These are phyloP conservation scores for Aspergillus luchuensis DNA, from an alignment of 2,329 filamentous ascomycete genomes.

Conservation along the genomic window DNA sequence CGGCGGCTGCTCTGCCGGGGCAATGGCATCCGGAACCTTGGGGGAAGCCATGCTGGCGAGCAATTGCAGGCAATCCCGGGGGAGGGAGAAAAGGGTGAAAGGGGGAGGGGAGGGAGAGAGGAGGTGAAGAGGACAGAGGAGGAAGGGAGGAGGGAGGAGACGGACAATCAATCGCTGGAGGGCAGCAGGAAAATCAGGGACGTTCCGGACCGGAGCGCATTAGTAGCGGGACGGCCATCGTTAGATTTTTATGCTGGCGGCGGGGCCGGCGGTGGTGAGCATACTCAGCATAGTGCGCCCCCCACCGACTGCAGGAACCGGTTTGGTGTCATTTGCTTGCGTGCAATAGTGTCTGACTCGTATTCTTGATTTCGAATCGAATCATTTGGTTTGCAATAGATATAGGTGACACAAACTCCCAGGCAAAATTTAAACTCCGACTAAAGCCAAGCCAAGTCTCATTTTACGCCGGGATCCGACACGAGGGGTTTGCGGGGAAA, in stretches of 20 bases:
- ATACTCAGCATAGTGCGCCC: neutral
- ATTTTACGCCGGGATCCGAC: neutral
- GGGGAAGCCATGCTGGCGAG: constrained; percentile 29
- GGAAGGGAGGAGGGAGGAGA: neutral
- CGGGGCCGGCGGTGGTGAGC: constrained; percentile 3
- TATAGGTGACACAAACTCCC: neutral
- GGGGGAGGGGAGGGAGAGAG: neutral
- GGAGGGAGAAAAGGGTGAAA: neutral
- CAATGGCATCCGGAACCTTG: constrained; percentile 34
- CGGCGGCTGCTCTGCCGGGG: constrained; percentile 22
- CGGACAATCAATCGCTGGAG: neutral
- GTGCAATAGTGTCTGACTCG: neutral
- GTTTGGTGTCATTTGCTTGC: neutral
- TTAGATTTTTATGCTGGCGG: constrained; percentile 11
- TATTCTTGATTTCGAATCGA: neutral
- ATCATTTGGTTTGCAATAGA: neutral
- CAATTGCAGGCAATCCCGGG: constrained; percentile 11
- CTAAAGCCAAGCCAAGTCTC: neutral
- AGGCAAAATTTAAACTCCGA: neutral
- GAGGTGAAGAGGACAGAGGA: neutral
- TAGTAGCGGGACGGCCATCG: constrained; percentile 8
- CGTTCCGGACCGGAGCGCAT: constrained; percentile 8
- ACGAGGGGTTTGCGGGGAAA: constrained; percentile 4
- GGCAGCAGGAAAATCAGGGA: constrained; percentile 12
- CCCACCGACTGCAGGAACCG: constrained; percentile 1